A percentile compares a stretch with the other conserved stretches of the same genome.
These are phyloP conservation scores for Grosmannia penicillata DNA, from an alignment of 2,329 filamentous ascomycete genomes.

Conservation along the genomic window DNA sequence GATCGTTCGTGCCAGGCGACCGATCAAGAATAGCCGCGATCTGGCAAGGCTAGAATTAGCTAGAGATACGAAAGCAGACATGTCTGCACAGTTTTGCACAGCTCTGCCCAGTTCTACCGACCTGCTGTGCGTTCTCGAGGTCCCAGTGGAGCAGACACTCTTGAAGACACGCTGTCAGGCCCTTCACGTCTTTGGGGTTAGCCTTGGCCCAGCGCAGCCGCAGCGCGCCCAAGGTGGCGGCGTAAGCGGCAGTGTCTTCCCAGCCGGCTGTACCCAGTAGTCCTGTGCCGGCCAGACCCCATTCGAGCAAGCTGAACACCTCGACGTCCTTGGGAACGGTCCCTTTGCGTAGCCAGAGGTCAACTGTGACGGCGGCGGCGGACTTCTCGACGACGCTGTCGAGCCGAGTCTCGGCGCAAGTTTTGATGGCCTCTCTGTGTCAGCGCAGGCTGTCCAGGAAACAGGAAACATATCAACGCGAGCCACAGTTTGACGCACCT, in stretches of 20 bases:
- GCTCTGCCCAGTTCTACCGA: slow-evolving; percentile 16
- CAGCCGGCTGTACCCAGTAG: no score
- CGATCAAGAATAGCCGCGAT: slow-evolving; percentile 40
- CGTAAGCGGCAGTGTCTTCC: no score
- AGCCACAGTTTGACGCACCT: slow-evolving; percentile 27
- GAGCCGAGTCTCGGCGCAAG: slow-evolving; percentile 35
- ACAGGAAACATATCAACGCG: background rate
- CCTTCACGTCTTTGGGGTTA: slow-evolving; percentile 25
- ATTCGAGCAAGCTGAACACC: slow-evolving; percentile 38
- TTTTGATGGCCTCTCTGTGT: slow-evolving; percentile 25
- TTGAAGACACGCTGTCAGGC: slow-evolving; percentile 30
- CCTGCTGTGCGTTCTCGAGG: slow-evolving; percentile 40
- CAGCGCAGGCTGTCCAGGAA: background rate
- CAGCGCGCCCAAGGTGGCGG: slow-evolving; percentile 33
- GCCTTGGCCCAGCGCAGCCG: slow-evolving; percentile 36
- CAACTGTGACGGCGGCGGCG: slow-evolving; percentile 27
- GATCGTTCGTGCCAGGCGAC: slow-evolving; percentile 29
- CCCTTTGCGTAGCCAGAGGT: slow-evolving; percentile 30
- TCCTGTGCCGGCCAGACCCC: slow-evolving; percentile 29
- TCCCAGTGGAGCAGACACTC: slow-evolving; percentile 41
- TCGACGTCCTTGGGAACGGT: slow-evolving; percentile 33
- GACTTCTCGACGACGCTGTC: slow-evolving; percentile 32
- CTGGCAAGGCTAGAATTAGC: slow-evolving; percentile 16
- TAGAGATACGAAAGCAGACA: background rate
- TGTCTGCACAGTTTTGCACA: no score